Evolutionary conservation across 805 yeast genomes (phyloP).

Genomic region (Lachancea lanzarotensis): DNA sequence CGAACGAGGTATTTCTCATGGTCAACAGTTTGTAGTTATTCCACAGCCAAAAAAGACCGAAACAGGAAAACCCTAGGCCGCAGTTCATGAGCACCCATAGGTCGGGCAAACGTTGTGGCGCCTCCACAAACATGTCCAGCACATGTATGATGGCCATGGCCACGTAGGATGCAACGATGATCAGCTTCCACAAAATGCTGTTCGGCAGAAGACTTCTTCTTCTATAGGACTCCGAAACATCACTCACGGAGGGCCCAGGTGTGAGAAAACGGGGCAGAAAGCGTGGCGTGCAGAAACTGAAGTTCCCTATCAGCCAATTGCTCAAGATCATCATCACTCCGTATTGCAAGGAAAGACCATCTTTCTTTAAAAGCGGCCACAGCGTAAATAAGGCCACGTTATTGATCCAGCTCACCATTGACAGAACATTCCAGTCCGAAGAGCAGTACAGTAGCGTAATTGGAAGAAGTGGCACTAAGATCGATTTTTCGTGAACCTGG

Average conservation of each 20-base stretch:
- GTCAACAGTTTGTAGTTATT: constrained; percentile 47
- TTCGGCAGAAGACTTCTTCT: constrained; percentile 44
- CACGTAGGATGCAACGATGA: constrained; percentile 47
- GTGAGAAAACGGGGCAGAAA: constrained; percentile 37
- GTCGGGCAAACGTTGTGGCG: constrained; percentile 70
- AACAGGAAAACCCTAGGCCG: constrained; percentile 67
- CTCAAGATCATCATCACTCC: constrained; percentile 51
- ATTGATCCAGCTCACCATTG: constrained; percentile 80
- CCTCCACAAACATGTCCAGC: constrained; percentile 42
- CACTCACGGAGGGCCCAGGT: constrained; percentile 40
- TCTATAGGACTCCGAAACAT: constrained; percentile 28
- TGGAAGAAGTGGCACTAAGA: constrained; percentile 82
- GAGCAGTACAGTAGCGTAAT: constrained; percentile 55
- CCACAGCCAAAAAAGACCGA: constrained; percentile 79
- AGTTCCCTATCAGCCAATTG: constrained; percentile 74
- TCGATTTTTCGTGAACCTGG: constrained; percentile 94
- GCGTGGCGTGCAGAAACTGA: constrained; percentile 45
- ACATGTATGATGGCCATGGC: constrained; percentile 47
- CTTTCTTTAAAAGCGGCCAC: constrained; percentile 80
- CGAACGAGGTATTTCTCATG: constrained; percentile 24
- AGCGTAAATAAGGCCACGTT: constrained; percentile 80
- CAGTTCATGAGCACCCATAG: constrained; percentile 78
- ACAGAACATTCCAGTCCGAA: constrained; percentile 52
- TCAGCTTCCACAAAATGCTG: constrained; percentile 41
- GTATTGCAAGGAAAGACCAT: constrained; percentile 69